Percentiles rank a stretch among this genome's conserved stretches.
Conservation (phyloP, 176 grass and related monocot species). For the Ensete ventricosum region DNA sequence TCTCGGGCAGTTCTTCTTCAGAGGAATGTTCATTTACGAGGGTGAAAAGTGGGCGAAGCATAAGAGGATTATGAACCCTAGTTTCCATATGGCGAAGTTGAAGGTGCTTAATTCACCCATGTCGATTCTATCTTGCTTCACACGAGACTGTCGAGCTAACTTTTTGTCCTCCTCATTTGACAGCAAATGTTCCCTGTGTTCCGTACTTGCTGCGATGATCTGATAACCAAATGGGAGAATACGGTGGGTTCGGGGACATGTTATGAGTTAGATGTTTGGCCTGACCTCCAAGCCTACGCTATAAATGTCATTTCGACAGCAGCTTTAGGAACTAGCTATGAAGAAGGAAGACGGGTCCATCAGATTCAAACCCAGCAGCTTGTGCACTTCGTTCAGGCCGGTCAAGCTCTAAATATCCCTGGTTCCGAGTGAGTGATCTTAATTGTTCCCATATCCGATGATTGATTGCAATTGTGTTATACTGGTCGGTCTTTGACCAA, state of each 20-base stretch:
- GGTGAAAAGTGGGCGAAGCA: constrained; percentile 22
- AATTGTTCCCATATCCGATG: too few species aligned
- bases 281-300: background rate
- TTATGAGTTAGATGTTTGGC: constrained; percentile 8
- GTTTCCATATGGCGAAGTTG: constrained; percentile 12
- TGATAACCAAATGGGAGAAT: constrained; percentile 3
- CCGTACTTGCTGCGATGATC: constrained; percentile 2
- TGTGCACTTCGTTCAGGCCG: background rate
- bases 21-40: background rate
- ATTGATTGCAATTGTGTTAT: too few species aligned
- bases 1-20: background rate
- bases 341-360: background rate
- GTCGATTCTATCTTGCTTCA: background rate
- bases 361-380: background rate
- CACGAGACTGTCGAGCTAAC: too few species aligned
- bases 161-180: background rate
- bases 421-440: background rate
- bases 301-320: constrained; percentile 5
- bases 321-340: constrained; percentile 11
- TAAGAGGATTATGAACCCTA: constrained; percentile 16
- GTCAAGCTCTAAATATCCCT: background rate
- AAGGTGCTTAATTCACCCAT: background rate
- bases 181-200: constrained; percentile 8
- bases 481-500: too few species aligned
- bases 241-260: background rate